phyloP scores from a whole-genome alignment of 331 rosid genomes.

The Quercus lobata region DNA sequence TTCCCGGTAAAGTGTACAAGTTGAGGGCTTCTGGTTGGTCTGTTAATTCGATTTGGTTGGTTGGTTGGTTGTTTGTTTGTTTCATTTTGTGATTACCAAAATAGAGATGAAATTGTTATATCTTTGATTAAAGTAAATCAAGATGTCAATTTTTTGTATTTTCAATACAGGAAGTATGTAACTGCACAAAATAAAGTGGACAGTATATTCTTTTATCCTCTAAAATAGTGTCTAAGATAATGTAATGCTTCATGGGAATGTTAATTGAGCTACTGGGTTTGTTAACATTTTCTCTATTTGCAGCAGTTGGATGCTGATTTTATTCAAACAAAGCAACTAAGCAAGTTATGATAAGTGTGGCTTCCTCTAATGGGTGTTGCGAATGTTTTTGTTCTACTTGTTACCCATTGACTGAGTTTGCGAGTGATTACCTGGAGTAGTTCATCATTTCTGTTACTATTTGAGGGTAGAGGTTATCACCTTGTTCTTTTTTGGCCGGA shows the following conservation, averaged over 20 bases:
- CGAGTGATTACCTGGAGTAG: no score
- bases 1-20: constrained; percentile 42
- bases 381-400: no score
- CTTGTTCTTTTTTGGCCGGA: no score
- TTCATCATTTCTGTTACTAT: no score
- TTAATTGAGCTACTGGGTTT: constrained; percentile 1
- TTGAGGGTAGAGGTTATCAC: no score
- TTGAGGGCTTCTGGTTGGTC: constrained; percentile 23
- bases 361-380: not conserved
- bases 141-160: constrained; percentile 30
- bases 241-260: not conserved
- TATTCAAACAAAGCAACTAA: not conserved
- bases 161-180: constrained; percentile 27
- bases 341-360: not conserved
- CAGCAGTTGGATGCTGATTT: not conserved
- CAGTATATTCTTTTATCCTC: constrained; percentile 9
- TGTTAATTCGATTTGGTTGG: constrained; percentile 25
- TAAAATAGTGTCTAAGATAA: constrained; percentile 20
- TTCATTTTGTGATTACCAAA: constrained; percentile 27
- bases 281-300: not conserved
- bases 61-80: constrained; percentile 33
- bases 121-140: constrained; percentile 30
- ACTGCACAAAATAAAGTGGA: constrained; percentile 25
- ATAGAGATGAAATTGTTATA: constrained; percentile 36
- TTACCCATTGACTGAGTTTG: no score